phyloP scores from a whole-genome alignment of 306 rosid species.

The Adenanthera pavonina region DNA sequence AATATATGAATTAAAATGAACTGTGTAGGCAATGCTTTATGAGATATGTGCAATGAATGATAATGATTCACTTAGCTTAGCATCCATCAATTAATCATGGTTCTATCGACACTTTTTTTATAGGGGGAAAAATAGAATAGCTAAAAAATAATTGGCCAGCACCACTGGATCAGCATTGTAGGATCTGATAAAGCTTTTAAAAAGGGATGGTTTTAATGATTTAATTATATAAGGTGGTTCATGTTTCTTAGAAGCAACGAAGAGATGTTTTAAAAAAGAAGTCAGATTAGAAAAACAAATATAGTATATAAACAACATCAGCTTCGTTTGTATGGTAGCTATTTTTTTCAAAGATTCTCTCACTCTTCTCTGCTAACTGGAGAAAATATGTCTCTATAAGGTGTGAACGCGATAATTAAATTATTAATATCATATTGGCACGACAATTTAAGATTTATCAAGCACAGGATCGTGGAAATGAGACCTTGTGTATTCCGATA shows the following conservation, averaged over 20 bases:
- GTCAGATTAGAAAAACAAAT: not conserved
- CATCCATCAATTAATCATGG: not conserved
- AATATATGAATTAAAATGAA: too few relatives aligned
- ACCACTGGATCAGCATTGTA: not conserved
- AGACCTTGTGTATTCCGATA: not conserved
- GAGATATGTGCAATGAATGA: not conserved
- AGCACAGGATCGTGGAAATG: not conserved
- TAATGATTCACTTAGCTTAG: too few relatives aligned
- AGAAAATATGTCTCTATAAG: not conserved
- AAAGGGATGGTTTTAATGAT: not conserved
- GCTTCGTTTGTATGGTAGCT: not conserved
- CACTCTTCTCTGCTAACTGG: not conserved
- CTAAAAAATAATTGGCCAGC: not conserved
- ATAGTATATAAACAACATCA: not conserved
- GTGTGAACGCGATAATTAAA: not conserved
- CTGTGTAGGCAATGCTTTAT: too few relatives aligned
- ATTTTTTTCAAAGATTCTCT: not conserved
- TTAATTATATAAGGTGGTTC: not conserved
- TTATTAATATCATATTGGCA: not conserved
- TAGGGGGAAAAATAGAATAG: too few relatives aligned
- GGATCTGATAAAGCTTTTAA: not conserved
- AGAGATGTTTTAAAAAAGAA: not conserved
- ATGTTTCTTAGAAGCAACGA: constrained; percentile 4
- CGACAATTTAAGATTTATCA: not conserved
- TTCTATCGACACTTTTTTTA: not conserved